phyloP scores from a whole-genome alignment of 2,329 filamentous ascomycete species.

The Monosporascus sp. region DNA sequence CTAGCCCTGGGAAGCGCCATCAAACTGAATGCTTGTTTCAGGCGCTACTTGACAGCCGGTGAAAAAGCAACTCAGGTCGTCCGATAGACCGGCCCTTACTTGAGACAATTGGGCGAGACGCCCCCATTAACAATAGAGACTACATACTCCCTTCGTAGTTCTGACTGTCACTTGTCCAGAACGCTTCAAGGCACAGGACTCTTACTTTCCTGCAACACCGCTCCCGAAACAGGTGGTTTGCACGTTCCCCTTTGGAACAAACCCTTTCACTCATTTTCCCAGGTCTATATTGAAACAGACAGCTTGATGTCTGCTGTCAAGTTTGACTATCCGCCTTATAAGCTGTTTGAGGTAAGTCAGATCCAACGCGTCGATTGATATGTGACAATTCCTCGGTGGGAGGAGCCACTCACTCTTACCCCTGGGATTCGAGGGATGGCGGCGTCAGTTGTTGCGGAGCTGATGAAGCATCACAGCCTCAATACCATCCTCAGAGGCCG shows the following conservation, averaged over 20 bases:
- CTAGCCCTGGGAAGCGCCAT: conserved; percentile 10
- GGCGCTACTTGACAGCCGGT: conserved; percentile 7
- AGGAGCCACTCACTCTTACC: neutral
- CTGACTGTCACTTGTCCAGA: neutral
- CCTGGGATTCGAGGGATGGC: neutral
- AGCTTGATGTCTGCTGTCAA: conserved; percentile 56
- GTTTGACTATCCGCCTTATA: conserved; percentile 51
- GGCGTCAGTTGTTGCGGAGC: conserved; percentile 1
- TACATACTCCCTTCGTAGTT: conserved; percentile 6
- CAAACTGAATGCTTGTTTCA: conserved; percentile 23
- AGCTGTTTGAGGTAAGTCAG: conserved; percentile 55
- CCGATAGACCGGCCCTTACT: conserved; percentile 17
- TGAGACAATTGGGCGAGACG: conserved; percentile 20
- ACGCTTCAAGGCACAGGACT: conserved; percentile 11
- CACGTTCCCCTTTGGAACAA: conserved; percentile 25
- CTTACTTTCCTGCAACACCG: conserved; percentile 22
- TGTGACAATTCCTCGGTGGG: neutral
- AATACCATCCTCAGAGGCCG: conserved; percentile 48
- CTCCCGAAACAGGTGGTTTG: conserved; percentile 33
- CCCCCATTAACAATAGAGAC: conserved; percentile 8
- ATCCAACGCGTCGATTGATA: neutral
- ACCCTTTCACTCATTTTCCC: conserved; percentile 23
- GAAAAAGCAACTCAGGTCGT: conserved; percentile 15
- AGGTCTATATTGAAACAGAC: conserved; percentile 20
- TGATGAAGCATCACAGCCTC: conserved; percentile 36